A percentile compares a stretch with the other conserved stretches of the same genome.
Conservation (phyloP, 164 flowering plant genomes). For the Umbilicus rupestris region DNA sequence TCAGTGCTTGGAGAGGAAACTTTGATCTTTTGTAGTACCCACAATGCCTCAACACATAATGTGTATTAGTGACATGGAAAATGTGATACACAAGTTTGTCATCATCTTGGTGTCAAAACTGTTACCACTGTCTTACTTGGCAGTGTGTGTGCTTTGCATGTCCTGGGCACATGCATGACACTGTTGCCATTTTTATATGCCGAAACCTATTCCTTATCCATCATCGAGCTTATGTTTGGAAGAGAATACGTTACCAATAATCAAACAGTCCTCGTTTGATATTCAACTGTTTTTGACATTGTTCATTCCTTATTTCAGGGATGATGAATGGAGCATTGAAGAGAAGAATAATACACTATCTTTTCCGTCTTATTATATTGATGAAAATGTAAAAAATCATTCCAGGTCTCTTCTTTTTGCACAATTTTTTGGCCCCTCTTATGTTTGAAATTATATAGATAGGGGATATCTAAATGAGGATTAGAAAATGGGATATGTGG, state of each 20-base stretch:
- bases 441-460: background rate
- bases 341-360: conserved; percentile 72
- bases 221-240: background rate
- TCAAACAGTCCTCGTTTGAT: background rate
- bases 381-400: conserved; percentile 76
- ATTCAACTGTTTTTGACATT: background rate
- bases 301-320: conserved; percentile 43
- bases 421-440: background rate
- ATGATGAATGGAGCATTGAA: conserved; percentile 83
- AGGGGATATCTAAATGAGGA: background rate
- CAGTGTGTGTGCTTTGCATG: background rate
- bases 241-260: background rate
- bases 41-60: too few relatives aligned
- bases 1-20: too few relatives aligned
- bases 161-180: background rate
- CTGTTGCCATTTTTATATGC: too few relatives aligned
- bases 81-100: too few relatives aligned
- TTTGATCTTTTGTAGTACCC: too few relatives aligned
- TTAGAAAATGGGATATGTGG: background rate
- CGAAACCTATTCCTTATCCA: too few relatives aligned
- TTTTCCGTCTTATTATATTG: conserved; percentile 95
- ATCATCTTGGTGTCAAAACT: too few relatives aligned
- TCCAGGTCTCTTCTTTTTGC: conserved; percentile 2
- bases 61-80: too few relatives aligned
- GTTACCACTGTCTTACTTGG: background rate